These are phyloP conservation scores for Hibiscus syriacus DNA, from an alignment of 345 rosid species.

Conservation along the genomic window DNA sequence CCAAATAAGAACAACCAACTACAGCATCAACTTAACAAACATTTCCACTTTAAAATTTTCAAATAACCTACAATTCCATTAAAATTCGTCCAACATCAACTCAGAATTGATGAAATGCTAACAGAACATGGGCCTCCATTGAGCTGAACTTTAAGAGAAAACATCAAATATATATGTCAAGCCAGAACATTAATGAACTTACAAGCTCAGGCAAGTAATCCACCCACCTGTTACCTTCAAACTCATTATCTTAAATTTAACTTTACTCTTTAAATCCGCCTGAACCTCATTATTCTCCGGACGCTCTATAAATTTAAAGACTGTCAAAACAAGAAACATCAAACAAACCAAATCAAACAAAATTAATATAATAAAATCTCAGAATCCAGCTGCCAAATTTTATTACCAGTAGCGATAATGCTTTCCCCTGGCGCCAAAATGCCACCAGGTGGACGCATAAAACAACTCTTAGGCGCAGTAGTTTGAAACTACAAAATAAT, in stretches of 20 bases:
- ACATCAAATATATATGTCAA: neutral
- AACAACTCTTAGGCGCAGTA: constrained; percentile 95
- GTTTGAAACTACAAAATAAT: constrained; percentile 69
- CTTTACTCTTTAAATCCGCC: constrained; percentile 70
- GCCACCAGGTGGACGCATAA: constrained; percentile 98
- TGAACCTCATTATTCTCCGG: constrained; percentile 85
- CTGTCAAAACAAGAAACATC: constrained; percentile 24
- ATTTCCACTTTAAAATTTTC: neutral
- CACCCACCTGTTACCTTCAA: constrained; percentile 73
- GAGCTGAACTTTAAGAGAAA: neutral
- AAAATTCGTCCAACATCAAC: neutral
- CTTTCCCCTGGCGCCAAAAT: constrained; percentile 89
- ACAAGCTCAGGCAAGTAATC: constrained; percentile 98
- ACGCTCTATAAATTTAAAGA: constrained; percentile 89
- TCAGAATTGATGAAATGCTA: neutral
- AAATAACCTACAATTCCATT: neutral
- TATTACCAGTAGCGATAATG: constrained; percentile 75
- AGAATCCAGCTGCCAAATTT: neutral
- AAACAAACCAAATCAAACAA: constrained; percentile 1
- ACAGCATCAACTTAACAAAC: neutral
- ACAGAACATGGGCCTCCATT: neutral
- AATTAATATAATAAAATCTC: neutral
- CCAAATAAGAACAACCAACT: neutral
- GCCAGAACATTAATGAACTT: constrained; percentile 14
- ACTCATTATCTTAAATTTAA: constrained; percentile 94